A percentile compares a stretch with the other conserved stretches of the same genome.
phyloP scores from a whole-genome alignment of 2,329 filamentous ascomycete species.

The Alternaria ventricosa region DNA sequence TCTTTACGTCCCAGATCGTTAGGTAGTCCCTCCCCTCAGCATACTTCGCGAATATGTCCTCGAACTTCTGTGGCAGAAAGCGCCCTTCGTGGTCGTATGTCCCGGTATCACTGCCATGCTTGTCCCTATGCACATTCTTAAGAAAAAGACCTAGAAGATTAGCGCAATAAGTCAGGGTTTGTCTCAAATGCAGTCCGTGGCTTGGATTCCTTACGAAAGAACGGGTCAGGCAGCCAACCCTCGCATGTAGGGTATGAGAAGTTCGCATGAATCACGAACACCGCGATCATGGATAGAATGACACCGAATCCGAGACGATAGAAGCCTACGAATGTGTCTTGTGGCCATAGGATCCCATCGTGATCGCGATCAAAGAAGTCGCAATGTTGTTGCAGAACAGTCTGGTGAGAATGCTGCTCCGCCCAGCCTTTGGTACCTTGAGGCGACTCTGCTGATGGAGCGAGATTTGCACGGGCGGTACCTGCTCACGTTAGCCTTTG shows the following conservation, averaged over 20 bases:
- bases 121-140: conserved; percentile 51
- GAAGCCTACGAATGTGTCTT: conserved; percentile 59
- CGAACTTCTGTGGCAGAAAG: conserved; percentile 55
- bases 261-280: conserved; percentile 57
- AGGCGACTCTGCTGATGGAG: neutral
- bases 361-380: conserved; percentile 61
- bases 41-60: conserved; percentile 58
- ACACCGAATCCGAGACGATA: conserved; percentile 54
- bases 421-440: neutral
- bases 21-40: conserved; percentile 48
- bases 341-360: conserved; percentile 61
- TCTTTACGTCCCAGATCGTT: conserved; percentile 48
- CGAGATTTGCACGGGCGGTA: neutral
- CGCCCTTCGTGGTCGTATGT: conserved; percentile 56
- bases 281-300: conserved; percentile 52
- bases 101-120: conserved; percentile 53
- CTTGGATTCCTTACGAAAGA: conserved; percentile 38
- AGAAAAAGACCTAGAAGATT: conserved; percentile 37
- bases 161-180: neutral
- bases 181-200: neutral
- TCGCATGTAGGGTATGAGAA: conserved; percentile 59
- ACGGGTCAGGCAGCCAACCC: conserved; percentile 53
- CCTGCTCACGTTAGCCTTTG: neutral
- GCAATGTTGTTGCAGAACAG: conserved; percentile 55
- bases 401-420: conserved; percentile 1